Percentiles rank a stretch among this genome's conserved stretches.
phyloP scores from a whole-genome alignment of 495 filamentous ascomycete species.

The Neurospora sp. region DNA sequence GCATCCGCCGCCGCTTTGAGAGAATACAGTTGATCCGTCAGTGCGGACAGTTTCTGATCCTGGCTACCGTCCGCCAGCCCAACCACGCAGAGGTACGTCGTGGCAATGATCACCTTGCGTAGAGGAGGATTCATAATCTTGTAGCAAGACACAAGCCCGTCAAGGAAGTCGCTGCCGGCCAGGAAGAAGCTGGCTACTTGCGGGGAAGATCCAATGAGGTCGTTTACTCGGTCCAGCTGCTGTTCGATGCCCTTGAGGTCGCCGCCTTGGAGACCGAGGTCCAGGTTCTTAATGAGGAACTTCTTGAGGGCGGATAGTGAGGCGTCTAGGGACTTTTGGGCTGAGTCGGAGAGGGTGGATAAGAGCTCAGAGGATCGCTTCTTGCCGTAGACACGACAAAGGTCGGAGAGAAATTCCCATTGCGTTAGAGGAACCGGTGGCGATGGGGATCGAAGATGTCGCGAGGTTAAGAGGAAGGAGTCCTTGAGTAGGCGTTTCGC shows the following conservation, averaged over 20 bases:
- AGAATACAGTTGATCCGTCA: constrained; percentile 74
- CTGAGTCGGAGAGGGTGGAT: constrained; percentile 16
- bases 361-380: constrained; percentile 29
- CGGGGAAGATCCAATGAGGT: constrained; percentile 44
- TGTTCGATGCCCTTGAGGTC: constrained; percentile 38
- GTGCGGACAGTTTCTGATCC: constrained; percentile 50
- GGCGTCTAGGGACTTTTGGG: constrained; percentile 22
- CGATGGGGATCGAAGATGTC: constrained; percentile 32
- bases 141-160: constrained; percentile 59
- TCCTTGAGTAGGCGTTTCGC: constrained; percentile 46
- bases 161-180: constrained; percentile 75
- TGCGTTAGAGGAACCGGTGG: constrained; percentile 37
- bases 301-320: constrained; percentile 33
- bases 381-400: constrained; percentile 46
- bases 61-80: constrained; percentile 49
- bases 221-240: constrained; percentile 35
- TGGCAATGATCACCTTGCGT: constrained; percentile 53
- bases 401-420: constrained; percentile 48
- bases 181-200: constrained; percentile 53
- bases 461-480: constrained; percentile 49
- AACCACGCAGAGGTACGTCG: constrained; percentile 59
- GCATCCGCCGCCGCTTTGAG: constrained; percentile 57
- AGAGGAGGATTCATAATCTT: constrained; percentile 46
- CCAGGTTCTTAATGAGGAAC: constrained; percentile 39
- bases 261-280: constrained; percentile 30